Base-by-base conservation (phyloP, 2,329 filamentous ascomycete species). In the Trichoderma harzianum region DNA sequence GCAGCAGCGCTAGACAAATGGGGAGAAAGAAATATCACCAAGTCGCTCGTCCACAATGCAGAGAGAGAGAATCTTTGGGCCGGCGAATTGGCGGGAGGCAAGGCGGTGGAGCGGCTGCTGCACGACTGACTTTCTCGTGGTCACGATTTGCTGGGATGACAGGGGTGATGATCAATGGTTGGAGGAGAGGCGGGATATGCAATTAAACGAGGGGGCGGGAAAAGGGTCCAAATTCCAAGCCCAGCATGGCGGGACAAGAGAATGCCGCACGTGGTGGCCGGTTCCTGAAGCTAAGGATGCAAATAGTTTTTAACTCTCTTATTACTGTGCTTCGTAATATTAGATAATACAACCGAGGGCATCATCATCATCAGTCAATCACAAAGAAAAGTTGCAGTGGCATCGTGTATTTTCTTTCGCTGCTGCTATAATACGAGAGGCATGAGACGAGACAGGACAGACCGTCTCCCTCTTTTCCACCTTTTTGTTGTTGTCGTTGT, bases 141-240 rank as follows among this genome's bases (percentile, higher is more conserved):
- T 53, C 43, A 24, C 34, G 64, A 67, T 57, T 67, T 58, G 64
- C 24, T 58, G 55, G 53, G 7, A 68, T 43, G 53, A 67, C 64
- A 67, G 65, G 65, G 26, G 6, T 7, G 39, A n/a, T 0, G 7
- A 43, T 36, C 34, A 24, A 43, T 47, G 18, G 62, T 34, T 47
- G 36, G 63, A 67, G 55, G 55, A n/a, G 24, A n/a, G 24, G 69
- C 30, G 63, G 34, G n/a, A 26, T 75, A 76, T 76, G 75, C 75
- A 66, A 75, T 74, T 76, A 76, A 74, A 63, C 73, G 75, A 70
- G 36, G 36, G 69, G 58, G 62, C 69, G 47, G 71, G 43, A 65
- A 16, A 58, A 32, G 28, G 57, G 57, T 58, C 34, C 34, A 36
- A 36, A 16, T 36, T 16, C 34, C 34, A 16, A 5, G 3, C 55